Base-by-base conservation (phyloP, 2,329 filamentous ascomycete genomes). In the Ascochyta lentis region DNA sequence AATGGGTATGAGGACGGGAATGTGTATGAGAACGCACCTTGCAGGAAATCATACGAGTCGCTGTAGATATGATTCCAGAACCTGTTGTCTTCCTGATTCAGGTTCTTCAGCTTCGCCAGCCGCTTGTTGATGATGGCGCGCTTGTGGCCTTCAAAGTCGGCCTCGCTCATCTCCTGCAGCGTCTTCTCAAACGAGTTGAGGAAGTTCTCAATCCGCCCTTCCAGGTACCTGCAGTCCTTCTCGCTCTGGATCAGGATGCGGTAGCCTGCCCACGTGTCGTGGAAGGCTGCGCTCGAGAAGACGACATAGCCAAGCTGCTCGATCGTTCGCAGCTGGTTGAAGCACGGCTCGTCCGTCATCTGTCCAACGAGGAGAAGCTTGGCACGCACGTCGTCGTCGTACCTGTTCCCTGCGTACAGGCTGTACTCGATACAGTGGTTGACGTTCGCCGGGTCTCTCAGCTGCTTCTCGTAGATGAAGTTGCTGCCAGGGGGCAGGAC, bases 281-380 rank as follows among this genome's bases (percentile, higher is more conserved):
- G 80, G 51, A 89, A 86, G 48, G 84, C 84, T 35, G 87, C 82
- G 26, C 92, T 91, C 44, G 90, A 94, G 77, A 94, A 96, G 0
- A 99, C 94, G 49, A 99, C 91, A 67, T 99, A 99, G 12, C 95
- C 95, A 6, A 99, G 88, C 77, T 99, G 94, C 75, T 99, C 94
- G 77, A 98, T 97, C 39, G 95, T 98, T 45, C 95, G 87, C 7
- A 99, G 83, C 74, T 96, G 92, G 76, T 99, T 92, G 71, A 98
- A 99, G 8, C 90, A 90, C 4, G 93, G 93, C 78, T 99, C 95
- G 53, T 96, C 90, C 0, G 92, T 88, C 78, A 99, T 90, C 76
- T 98, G 95, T 24, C 91, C 89, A 38, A 97, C 83, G 6, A 99
- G 82, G 38, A 96, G 81, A 0, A 91, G 83, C 75, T 90, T 92